Base-by-base conservation (phyloP, 106 monocot species). In the Phalaenopsis aphrodite region DNA sequence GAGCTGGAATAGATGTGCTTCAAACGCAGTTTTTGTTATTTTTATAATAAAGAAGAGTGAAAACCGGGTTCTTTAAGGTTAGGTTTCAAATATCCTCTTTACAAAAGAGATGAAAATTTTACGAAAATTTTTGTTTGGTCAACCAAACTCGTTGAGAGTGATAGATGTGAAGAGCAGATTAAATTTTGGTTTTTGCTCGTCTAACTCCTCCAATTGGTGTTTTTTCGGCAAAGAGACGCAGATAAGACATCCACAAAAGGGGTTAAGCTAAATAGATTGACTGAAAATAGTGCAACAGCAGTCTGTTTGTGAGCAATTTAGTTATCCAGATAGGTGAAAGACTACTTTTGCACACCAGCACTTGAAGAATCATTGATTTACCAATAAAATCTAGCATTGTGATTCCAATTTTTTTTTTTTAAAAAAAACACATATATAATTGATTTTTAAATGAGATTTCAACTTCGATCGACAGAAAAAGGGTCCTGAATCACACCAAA, bases 381-480 rank as follows among this genome's bases (percentile, higher is more conserved):
- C 17, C 19, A 2, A 45, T 75, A 17, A 75, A 75, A 75, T 75
- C 17, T 45, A 75, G 41, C 3, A 61, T 52, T 52, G 52, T 52
- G 52, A 11, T 21, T n/a, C 5, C 61, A n/a, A n/a, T 61, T 61
- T 18, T n/a, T 21, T 4, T n/a, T n/a, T n/a, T 21, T 4, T n/a
- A 21, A 61, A 61, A 61, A 61, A 12, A 11, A 12, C 12, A 52
- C 1, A 52, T 11, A 52, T n/a, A 3, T 61, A 61, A 61, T 10
- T 61, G n/a, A 61, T 61, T 61, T 61, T 61, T n/a, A 18, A 52
- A 52, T 52, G 52, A 10, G 52, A 64, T 41, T 77, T 77, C 77
- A 52, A 7, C 46, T 65, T 55, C 10, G 9, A 47, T 48, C 30
- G 42, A 76, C 49, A 76, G 11, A 30, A 49, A 19, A 47, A 15